Base-by-base conservation (phyloP, 306 rosid genomes). In the Pueraria montana region DNA sequence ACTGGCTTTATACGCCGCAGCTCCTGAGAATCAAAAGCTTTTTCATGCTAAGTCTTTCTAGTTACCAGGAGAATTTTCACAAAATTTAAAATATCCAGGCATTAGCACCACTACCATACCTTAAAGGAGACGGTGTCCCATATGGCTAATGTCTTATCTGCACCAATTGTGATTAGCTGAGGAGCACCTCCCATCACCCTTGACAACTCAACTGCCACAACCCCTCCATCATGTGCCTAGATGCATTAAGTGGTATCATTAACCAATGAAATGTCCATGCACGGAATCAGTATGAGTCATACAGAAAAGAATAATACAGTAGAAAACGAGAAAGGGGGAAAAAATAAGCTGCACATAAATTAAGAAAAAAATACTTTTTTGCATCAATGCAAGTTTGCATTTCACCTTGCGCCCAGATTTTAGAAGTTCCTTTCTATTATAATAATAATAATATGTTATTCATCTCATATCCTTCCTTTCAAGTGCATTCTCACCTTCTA, bases 201-300 rank as follows among this genome's bases (percentile, higher is more conserved):
- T 69, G 99, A 96, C 73, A 96, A 94, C 87, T 96, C 99, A 81
- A 92, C 94, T 87, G 94, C 99, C 63, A 96, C 97, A 87, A 96
- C 97, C 72, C 99, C 99, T 49, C 98, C 99, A 84, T 96, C 99
- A 81, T 91, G 97, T 63, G 98, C 99, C 99, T 96, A 80, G 58
- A 91, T 68, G 68, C 76, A 86, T 76, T 82, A 74, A 50, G 77
- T 70, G 74, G 79, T 50, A 50, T 43, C 46, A 71, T 74, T 70
- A 72, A 72, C 67, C 86, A 89, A 80, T 16, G 80, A 72, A 72
- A 71, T 16, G 7, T 42, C 23, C 43, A 83, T 16, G 27, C 50
- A 68, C 21, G 8, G 68, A 79, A 72, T 78, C 52, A 18, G 70
- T 13, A 58, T 30, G 49, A 26, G 72, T 82, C 32, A 71, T 24